A percentile compares a stretch with the other conserved stretches of the same genome.
phyloP scores from a whole-genome alignment of 169 alveolate genomes.

The Eimeria maxima region DNA sequence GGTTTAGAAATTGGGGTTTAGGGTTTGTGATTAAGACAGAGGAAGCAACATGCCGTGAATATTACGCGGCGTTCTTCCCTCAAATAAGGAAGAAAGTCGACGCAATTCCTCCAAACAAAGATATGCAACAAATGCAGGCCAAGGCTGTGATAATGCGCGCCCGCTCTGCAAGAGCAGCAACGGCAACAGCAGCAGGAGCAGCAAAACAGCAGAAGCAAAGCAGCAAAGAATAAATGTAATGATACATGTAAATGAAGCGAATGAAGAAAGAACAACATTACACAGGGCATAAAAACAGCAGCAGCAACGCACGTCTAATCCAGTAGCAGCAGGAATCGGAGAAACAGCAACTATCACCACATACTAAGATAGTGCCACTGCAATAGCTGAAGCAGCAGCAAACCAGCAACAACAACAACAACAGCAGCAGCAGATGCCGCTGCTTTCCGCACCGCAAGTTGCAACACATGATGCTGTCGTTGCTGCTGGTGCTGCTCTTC shows the following conservation, averaged over 20 bases:
- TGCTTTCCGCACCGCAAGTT: neutral
- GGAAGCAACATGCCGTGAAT: slow-evolving; percentile 78
- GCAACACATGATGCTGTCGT: neutral
- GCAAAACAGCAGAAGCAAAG: neutral
- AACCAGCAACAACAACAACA: neutral
- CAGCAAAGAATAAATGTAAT: neutral
- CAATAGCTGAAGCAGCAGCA: slow-evolving; percentile 16
- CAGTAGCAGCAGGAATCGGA: slow-evolving; percentile 9
- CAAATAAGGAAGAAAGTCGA: neutral
- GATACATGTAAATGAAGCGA: no score
- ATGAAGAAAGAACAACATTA: neutral
- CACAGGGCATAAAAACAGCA: neutral
- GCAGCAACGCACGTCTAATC: neutral
- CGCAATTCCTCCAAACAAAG: slow-evolving; percentile 71
- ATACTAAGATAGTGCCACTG: no score
- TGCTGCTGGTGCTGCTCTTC: neutral
- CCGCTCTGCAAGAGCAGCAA: slow-evolving; percentile 48
- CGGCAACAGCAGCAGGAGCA: slow-evolving; percentile 15
- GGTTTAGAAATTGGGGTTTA: neutral
- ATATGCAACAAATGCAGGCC: slow-evolving; percentile 70
- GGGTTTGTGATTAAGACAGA: neutral
- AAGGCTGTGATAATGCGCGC: slow-evolving; percentile 30
- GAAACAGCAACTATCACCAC: no score
- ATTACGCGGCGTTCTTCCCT: slow-evolving; percentile 12
- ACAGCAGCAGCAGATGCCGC: neutral